These are phyloP conservation scores for Exophiala viscosa DNA, from an alignment of 2,329 filamentous ascomycete genomes.

Conservation along the genomic window DNA sequence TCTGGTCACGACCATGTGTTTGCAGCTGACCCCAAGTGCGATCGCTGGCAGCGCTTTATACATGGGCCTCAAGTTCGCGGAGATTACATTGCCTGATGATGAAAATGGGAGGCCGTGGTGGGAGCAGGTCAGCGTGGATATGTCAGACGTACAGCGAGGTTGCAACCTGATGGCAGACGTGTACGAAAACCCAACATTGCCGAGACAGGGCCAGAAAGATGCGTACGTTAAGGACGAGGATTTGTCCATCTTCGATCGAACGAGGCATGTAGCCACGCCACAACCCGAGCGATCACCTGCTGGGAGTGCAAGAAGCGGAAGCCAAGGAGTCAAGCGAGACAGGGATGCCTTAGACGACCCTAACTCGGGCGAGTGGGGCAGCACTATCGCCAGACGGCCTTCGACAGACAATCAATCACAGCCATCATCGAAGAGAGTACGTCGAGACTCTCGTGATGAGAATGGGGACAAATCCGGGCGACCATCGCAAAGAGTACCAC, in stretches of 20 bases:
- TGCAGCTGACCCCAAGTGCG: slow-evolving; percentile 73
- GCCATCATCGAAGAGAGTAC: slow-evolving; percentile 23
- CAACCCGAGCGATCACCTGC: slow-evolving; percentile 18
- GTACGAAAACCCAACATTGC: slow-evolving; percentile 44
- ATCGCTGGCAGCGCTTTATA: slow-evolving; percentile 85
- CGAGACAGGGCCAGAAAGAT: slow-evolving; percentile 40
- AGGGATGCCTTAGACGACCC: slow-evolving; percentile 35
- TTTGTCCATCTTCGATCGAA: slow-evolving; percentile 34
- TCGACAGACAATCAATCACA: slow-evolving; percentile 12
- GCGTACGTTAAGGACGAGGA: slow-evolving; percentile 39
- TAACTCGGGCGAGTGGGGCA: slow-evolving; percentile 20
- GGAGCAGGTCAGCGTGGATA: slow-evolving; percentile 68
- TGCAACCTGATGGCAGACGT: slow-evolving; percentile 68
- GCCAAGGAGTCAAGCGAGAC: slow-evolving; percentile 39
- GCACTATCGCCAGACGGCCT: slow-evolving; percentile 14
- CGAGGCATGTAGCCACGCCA: slow-evolving; percentile 29
- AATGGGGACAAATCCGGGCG: slow-evolving; percentile 23
- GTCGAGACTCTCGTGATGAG: slow-evolving; percentile 20
- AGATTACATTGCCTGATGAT: slow-evolving; percentile 70
- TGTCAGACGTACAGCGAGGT: slow-evolving; percentile 66
- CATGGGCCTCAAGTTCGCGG: slow-evolving; percentile 73
- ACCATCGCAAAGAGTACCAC: slow-evolving; percentile 18
- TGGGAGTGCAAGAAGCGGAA: slow-evolving; percentile 31
- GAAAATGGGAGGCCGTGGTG: slow-evolving; percentile 79
- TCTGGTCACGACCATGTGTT: slow-evolving; percentile 75